Evolutionary conservation across 345 rosid genomes (phyloP), one percentile per base, ranked within the genome.

Genomic region (Citrus inodora): DNA sequence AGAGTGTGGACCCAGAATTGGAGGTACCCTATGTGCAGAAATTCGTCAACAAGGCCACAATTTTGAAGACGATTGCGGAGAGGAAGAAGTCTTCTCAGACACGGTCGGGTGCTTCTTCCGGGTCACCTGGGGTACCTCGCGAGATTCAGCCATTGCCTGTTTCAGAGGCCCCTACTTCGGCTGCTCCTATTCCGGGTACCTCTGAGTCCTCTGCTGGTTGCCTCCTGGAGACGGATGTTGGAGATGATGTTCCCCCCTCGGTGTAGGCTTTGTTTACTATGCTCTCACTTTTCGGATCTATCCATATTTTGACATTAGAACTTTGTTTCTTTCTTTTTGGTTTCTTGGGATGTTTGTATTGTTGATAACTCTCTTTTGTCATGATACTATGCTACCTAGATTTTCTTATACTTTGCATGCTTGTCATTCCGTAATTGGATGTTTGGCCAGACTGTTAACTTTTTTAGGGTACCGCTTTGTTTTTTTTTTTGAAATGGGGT

Each of bases 341-440:
- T 33, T 4, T 33, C 0, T 4, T 0, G 6, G 1, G 5, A 33
- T 33, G 4, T 33, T 33, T 33, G 35, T 33, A 5, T 4, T 33
- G 4, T 5, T 33, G 35, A 4, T 1, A 4, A 1, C 0, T 4
- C 33, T 32, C 33, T 32, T 32, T 32, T 32, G 33, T 3, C 3
- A 3, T 32, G 4, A 32, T 4, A 0, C 6, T 1, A 4, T 33
- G 5, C 35, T 5, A 33, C 0, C 0, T 0, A 4, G 3, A 25
- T 4, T 0, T 0, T 33, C 6, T 32, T 3, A 4, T 32, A 32
- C 0, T 0, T 32, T 33, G 35, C 35, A 33, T 0, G 0, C 1
- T 33, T 5, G 6, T 4, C 0, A 4, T 5, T 4, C 1, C 0
- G 5, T 0, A 4, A 4, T 0, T 33, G 35, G 4, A 5, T 33